A percentile compares a stretch with the other conserved stretches of the same genome.
phyloP scores from a whole-genome alignment of 2,329 filamentous ascomycete genomes.

The Cadophora sp. region DNA sequence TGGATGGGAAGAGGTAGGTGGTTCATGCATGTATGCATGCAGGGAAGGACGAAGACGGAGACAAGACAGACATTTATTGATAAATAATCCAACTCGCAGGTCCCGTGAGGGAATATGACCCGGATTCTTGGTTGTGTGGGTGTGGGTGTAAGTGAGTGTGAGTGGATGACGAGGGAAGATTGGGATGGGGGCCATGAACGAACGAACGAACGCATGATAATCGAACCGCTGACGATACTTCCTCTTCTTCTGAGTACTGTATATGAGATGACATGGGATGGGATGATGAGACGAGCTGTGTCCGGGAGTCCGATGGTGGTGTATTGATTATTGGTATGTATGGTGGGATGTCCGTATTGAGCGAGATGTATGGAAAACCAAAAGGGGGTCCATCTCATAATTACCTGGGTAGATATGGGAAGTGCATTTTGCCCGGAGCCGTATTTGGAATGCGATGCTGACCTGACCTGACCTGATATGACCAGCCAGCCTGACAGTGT shows the following conservation, averaged over 20 bases:
- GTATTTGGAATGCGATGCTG: neutral
- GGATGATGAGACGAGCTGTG: neutral
- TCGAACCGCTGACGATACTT: neutral
- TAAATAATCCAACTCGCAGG: neutral
- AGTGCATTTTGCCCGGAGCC: too few species aligned
- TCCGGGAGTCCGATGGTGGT: neutral
- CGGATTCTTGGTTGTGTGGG: neutral
- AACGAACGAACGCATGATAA: neutral
- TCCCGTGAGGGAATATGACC: slow-evolving; percentile 9
- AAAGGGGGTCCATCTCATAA: neutral
- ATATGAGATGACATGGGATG: neutral
- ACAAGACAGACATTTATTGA: neutral
- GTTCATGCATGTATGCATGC: slow-evolving; percentile 1
- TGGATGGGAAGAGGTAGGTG: too few species aligned
- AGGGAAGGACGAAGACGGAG: neutral
- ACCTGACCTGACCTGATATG: neutral
- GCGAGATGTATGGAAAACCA: too few species aligned
- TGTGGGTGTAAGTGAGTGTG: neutral
- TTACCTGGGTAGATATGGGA: neutral
- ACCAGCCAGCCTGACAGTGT: neutral
- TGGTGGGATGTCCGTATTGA: neutral
- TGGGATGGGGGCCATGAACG: neutral
- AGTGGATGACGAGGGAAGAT: too few species aligned
- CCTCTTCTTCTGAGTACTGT: too few species aligned
- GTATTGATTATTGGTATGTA: neutral